These are phyloP conservation scores for Dispira parvispora DNA, from an alignment of 192 early-diverging fungal genomes.

Conservation along the genomic window DNA sequence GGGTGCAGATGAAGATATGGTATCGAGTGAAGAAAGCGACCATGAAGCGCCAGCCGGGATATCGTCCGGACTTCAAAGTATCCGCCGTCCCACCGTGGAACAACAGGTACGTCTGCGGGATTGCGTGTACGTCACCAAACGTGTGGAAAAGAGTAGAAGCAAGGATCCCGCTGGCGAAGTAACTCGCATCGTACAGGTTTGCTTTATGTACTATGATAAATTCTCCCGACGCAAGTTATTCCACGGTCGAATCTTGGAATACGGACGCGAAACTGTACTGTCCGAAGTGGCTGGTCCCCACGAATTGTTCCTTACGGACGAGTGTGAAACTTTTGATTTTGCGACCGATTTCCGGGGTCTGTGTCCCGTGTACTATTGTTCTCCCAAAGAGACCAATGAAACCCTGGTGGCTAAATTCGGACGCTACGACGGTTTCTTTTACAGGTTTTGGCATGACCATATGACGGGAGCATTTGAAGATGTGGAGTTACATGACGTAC, in stretches of 20 bases:
- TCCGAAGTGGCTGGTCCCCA: conserved; percentile 32
- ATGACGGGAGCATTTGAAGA: conserved; percentile 34
- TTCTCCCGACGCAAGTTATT: conserved; percentile 11
- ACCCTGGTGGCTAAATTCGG: conserved; percentile 18
- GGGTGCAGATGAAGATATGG: not conserved
- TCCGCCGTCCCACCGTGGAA: conserved; percentile 19
- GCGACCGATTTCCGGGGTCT: conserved; percentile 26
- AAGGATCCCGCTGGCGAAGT: not conserved
- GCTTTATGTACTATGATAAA: conserved; percentile 23
- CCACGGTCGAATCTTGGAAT: conserved; percentile 34
- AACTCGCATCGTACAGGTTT: conserved; percentile 22
- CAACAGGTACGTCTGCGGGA: conserved; percentile 16
- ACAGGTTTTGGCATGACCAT: conserved; percentile 38
- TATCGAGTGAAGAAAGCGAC: not conserved
- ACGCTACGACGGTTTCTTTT: conserved; percentile 20
- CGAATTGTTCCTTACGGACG: conserved; percentile 39
- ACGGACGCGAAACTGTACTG: conserved; percentile 34
- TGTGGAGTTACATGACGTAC: conserved; percentile 19
- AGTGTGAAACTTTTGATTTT: conserved; percentile 27
- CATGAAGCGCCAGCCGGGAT: too few species aligned
- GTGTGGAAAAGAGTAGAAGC: conserved; percentile 9
- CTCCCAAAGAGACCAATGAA: conserved; percentile 20
- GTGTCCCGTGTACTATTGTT: conserved; percentile 16
- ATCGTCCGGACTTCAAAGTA: conserved; percentile 15
- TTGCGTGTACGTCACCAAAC: conserved; percentile 17